Evolutionary conservation across 805 yeast species (phyloP).

Genomic region (Jamesozyma jinghongensis): DNA sequence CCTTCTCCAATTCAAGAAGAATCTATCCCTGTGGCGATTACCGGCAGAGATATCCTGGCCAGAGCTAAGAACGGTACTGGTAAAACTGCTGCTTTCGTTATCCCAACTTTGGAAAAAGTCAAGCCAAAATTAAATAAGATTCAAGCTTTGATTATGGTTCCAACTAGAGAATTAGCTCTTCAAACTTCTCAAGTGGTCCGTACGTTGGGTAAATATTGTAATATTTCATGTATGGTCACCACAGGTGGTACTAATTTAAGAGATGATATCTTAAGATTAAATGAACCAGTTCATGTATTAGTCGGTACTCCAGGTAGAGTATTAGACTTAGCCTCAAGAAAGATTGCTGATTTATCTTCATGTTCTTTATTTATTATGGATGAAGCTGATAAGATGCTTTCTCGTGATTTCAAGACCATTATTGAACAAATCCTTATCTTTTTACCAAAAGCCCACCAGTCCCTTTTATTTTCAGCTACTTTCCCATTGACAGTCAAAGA

Average conservation of each 20-base stretch:
- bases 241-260: conserved; percentile 94
- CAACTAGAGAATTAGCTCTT: conserved; percentile 95
- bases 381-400: conserved; percentile 95
- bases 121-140: conserved; percentile 77
- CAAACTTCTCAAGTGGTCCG: conserved; percentile 97
- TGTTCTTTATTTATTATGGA: conserved; percentile 92
- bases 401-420: conserved; percentile 79
- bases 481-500: conserved; percentile 91
- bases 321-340: conserved; percentile 83
- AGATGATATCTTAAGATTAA: conserved; percentile 88
- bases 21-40: conserved; percentile 87
- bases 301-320: conserved; percentile 99
- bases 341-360: conserved; percentile 75
- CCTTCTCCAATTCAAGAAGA: conserved; percentile 98
- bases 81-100: conserved; percentile 94
- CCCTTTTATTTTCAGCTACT: conserved; percentile 86
- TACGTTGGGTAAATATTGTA: conserved; percentile 89
- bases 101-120: conserved; percentile 83
- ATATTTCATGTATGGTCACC: conserved; percentile 91
- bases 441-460: conserved; percentile 74
- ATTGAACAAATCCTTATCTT: conserved; percentile 78
- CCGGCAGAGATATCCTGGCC: conserved; percentile 93
- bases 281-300: conserved; percentile 85
- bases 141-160: conserved; percentile 89
- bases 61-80: conserved; percentile 99